Percentiles rank a stretch among this genome's conserved stretches.
phyloP scores from a whole-genome alignment of 2,329 filamentous ascomycete species.

The Verticillium klebahnii region DNA sequence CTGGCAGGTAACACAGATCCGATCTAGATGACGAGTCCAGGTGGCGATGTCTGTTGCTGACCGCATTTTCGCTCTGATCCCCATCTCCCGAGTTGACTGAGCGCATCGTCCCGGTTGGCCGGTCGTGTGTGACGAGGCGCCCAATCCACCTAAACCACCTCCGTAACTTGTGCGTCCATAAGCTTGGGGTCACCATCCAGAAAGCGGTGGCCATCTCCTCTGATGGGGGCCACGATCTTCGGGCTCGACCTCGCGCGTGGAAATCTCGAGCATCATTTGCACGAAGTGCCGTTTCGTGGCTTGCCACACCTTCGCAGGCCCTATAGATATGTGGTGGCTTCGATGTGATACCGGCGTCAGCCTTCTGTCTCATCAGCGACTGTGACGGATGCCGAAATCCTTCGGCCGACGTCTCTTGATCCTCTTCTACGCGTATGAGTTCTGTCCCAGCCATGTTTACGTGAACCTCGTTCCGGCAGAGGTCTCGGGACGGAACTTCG shows the following conservation, averaged over 20 bases:
- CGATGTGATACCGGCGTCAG: too few relatives aligned
- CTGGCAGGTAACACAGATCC: background rate
- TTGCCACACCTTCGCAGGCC: background rate
- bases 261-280: background rate
- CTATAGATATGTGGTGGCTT: too few relatives aligned
- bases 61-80: background rate
- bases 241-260: background rate
- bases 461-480: too few relatives aligned
- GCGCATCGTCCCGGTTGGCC: background rate
- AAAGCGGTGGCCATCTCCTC: background rate
- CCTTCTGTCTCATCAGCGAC: too few relatives aligned
- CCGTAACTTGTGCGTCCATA: background rate
- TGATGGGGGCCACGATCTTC: background rate
- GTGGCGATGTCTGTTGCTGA: background rate
- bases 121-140: background rate
- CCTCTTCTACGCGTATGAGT: too few relatives aligned
- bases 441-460: too few relatives aligned
- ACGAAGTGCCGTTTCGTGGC: background rate
- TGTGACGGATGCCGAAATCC: too few relatives aligned
- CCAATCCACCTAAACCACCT: background rate
- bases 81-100: background rate
- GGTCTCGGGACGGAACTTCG: too few relatives aligned
- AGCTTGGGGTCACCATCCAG: background rate
- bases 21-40: background rate
- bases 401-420: too few relatives aligned